Evolutionary conservation across 805 yeast genomes (phyloP), one percentile per base, ranked within the genome.

Genomic region (Diddensiella transvaalensis): DNA sequence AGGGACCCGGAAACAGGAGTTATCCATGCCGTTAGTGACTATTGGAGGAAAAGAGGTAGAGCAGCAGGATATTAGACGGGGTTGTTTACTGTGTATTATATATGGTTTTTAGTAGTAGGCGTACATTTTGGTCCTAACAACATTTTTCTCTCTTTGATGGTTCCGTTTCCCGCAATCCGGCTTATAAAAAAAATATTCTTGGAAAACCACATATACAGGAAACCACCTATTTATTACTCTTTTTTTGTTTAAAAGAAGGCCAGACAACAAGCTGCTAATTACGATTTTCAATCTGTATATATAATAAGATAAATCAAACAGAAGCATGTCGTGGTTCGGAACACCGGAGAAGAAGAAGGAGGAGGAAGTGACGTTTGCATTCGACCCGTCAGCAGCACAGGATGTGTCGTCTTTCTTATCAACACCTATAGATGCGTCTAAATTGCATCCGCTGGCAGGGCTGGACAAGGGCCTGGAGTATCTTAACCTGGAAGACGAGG

Each of bases 401-500:
- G 86, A 81, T 61, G 84, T 85, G 17, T 74, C 84, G 32, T 72
- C 74, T 51, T 77, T 84, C 56, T 71, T 86, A 59, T 73, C 78
- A 50, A 70, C 79, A 8, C 83, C 83, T 19, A 79, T 44, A n/a
- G 95, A 87, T 61, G 74, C 90, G 24, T 68, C 83, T 45, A 77
- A 76, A 67, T 75, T 90, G 63, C 97, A 90, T 65, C 97, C 97
- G 24, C 74, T 91, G 64, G 96, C 97, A 1, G 96, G 96, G 13
- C 75, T 90, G 54, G 96, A 87, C 58, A 82, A 83, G 61, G 95
- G 89, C 48, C 79, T 93, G 44, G 97, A 93, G 67, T 91, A 82
- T 65, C 71, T 93, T 57, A 96, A 91, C 59, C 74, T 93, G 53
- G 97, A 91, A 60, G 90, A 83, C 52, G 96, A 89, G 56, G 75